Evolutionary conservation across 352 stramenopile species (phyloP), one percentile per base, ranked within the genome.

Genomic region (Pythium brachiatum): DNA sequence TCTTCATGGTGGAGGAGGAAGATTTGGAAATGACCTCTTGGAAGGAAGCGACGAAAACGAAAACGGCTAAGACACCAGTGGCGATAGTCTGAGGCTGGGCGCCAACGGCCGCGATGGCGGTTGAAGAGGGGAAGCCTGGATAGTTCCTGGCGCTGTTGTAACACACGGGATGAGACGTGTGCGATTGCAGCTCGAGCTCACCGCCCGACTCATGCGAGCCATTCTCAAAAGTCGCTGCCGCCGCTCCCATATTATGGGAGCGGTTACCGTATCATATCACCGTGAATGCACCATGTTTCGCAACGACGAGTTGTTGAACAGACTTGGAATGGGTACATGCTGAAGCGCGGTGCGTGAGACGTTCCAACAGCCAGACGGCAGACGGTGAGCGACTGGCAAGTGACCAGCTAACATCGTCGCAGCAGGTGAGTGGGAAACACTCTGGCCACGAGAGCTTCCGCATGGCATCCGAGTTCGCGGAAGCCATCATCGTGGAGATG

Each of bases 1-100:
- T 56, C 47, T 53, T 53, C 47, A 53, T 53, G 47, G 9, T 53
- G 23, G 23, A 23, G 16, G 31, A 27, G 12, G 48, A 21, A 54
- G 31, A 56, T 56, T 56, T 32, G 31, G 31, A n/a, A 56, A 36
- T 56, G 50, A 34, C 7, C 31, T 27, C 20, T 32, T n/a, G 21
- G 16, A 25, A 25, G 18, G 41, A 48, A 11, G 43, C 20, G 43
- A 18, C 7, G 25, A 29, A 51, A 18, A 18, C 21, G 21, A 25
- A 4, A n/a, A 16, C 7, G 16, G 44, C 12, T 23, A 21, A 44
- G 38, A 41, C 34, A 41, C 38, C 16, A 44, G 38, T 44, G 31
- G 31, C 9, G 31, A 38, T 12, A 7, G 36, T n/a, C n/a, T n/a
- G n/a, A n/a, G n/a, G n/a, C n/a, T n/a, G n/a, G n/a, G n/a, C n/a